These are phyloP conservation scores for Thielaviopsis musarum DNA, from an alignment of 2,329 filamentous ascomycete genomes.

Conservation along the genomic window DNA sequence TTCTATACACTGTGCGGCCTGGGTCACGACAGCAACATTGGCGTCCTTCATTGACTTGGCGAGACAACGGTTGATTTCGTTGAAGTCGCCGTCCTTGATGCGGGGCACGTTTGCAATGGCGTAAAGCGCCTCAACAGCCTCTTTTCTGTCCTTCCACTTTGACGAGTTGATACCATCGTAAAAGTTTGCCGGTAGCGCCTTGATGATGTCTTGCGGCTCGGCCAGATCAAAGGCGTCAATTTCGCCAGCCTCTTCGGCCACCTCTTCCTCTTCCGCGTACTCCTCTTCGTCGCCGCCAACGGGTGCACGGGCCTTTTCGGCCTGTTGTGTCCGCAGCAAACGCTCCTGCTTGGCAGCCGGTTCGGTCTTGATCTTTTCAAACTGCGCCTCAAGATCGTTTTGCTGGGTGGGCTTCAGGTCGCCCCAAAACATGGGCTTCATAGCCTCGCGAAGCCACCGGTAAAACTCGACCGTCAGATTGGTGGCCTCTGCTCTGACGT, in stretches of 20 bases:
- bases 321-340: constrained; percentile 76
- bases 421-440: constrained; percentile 95
- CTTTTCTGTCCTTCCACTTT: constrained; percentile 98
- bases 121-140: constrained; percentile 71
- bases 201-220: constrained; percentile 72
- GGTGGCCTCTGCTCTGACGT: constrained; percentile 85
- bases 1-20: constrained; percentile 86
- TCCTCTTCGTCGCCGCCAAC: constrained; percentile 40
- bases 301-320: constrained; percentile 55
- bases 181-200: constrained; percentile 69
- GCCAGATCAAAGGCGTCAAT: constrained; percentile 69
- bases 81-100: constrained; percentile 82
- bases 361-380: constrained; percentile 84
- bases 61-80: constrained; percentile 65
- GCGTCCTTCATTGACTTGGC: constrained; percentile 99
- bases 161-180: constrained; percentile 70
- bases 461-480: constrained; percentile 88
- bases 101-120: constrained; percentile 64
- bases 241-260: constrained; percentile 46
- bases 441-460: constrained; percentile 89
- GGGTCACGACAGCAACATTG: constrained; percentile 84
- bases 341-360: constrained; percentile 78
- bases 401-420: constrained; percentile 94
- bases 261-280: constrained; percentile 30
- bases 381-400: constrained; percentile 79